These are phyloP conservation scores for Raddia distichophylla DNA, from an alignment of 176 grass and related monocot genomes.

Conservation along the genomic window DNA sequence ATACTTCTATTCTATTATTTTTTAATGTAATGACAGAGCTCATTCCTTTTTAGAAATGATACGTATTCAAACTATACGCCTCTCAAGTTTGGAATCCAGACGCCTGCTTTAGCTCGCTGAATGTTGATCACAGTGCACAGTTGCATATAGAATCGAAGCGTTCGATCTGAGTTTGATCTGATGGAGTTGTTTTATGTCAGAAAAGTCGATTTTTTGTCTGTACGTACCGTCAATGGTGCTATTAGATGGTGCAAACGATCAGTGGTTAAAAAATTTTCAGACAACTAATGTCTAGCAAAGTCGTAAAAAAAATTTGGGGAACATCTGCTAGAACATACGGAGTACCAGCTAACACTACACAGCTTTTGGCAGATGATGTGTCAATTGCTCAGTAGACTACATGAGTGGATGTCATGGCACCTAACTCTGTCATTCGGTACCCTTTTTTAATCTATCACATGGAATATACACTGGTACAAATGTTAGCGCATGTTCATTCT, in stretches of 20 bases:
- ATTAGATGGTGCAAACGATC: not conserved
- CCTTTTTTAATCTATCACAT: too few species aligned
- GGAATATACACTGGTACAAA: not conserved
- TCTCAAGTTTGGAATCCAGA: not conserved
- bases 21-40: too few species aligned
- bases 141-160: not conserved
- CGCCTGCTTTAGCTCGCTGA: not conserved
- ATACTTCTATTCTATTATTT: too few species aligned
- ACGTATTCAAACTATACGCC: not conserved
- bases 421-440: not conserved
- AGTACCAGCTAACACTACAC: not conserved
- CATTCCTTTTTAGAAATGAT: too few species aligned
- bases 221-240: not conserved
- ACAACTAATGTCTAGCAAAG: too few species aligned
- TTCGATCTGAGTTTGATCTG: not conserved
- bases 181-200: too few species aligned
- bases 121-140: not conserved
- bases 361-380: constrained; percentile 11
- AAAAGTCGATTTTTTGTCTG: not conserved
- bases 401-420: not conserved
- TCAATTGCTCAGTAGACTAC: constrained; percentile 7
- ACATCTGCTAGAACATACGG: constrained; percentile 2
- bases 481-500: not conserved
- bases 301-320: too few species aligned
- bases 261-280: too few species aligned